These are phyloP conservation scores for Rhizophagus clarus DNA, from an alignment of 192 early-diverging fungal species.

Conservation along the genomic window DNA sequence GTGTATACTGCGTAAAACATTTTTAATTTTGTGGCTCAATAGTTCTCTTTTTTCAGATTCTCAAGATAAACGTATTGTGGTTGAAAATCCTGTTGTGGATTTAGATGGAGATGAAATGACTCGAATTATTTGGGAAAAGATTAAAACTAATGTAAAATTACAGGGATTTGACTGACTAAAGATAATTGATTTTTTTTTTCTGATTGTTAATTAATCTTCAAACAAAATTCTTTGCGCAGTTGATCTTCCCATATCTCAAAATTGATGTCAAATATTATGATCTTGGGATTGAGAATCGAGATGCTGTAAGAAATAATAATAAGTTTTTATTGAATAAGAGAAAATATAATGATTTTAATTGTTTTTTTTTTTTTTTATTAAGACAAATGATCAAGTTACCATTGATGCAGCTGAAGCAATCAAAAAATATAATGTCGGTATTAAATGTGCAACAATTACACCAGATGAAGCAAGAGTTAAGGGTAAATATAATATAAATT, in stretches of 20 bases:
- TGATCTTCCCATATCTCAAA: constrained; percentile 86
- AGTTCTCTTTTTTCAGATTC: constrained; percentile 33
- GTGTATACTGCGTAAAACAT: neutral
- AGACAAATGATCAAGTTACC: constrained; percentile 76
- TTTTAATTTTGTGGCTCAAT: neutral
- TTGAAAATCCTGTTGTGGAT: constrained; percentile 92
- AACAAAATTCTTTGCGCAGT: constrained; percentile 39
- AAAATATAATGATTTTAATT: constrained; percentile 19
- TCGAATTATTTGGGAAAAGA: constrained; percentile 91
- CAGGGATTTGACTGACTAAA: neutral
- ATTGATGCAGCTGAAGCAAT: constrained; percentile 94
- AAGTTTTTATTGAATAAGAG: neutral
- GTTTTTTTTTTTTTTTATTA: constrained; percentile 5
- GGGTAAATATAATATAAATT: constrained; percentile 10
- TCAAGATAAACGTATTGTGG: constrained; percentile 67
- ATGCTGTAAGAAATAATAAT: constrained; percentile 49
- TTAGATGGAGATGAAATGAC: constrained; percentile 99
- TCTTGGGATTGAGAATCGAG: constrained; percentile 92
- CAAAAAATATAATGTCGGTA: constrained; percentile 95
- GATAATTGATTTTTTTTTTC: neutral
- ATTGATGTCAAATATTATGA: constrained; percentile 98
- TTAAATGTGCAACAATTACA: constrained; percentile 99
- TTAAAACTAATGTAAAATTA: constrained; percentile 75
- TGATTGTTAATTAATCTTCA: neutral
- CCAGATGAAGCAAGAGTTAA: constrained; percentile 93